Base-by-base conservation (phyloP, 352 stramenopile genomes). In the Phytophthora macrochlamydospora region DNA sequence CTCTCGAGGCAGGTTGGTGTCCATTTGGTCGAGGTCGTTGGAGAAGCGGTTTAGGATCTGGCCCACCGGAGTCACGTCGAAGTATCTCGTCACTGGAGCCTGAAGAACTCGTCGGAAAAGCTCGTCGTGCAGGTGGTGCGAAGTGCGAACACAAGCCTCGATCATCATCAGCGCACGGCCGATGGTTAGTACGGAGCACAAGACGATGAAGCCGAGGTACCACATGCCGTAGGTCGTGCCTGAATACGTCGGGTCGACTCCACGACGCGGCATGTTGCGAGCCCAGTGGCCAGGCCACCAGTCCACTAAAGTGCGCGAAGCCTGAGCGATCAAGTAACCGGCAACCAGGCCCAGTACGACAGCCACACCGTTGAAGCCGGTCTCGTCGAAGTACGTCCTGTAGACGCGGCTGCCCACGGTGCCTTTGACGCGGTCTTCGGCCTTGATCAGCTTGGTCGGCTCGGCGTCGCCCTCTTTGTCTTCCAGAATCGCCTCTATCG, bases 11-110 rank as follows among this genome's bases (percentile, higher is more conserved):
- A 78, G n/a, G 37, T 74, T 70, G 40, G 69, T 49, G 43, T 85
- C 73, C 31, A 83, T 57, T 52, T 83, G 75, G 46, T 86, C 75
- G n/a, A 83, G 40, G 24, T 86, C 78, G 38, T 70, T 79, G 31
- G 72, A 79, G 59, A 86, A 86, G 4, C 78, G 66, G 50, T 86
- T 86, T 31, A 86, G 66, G 29, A 86, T 82, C 5, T 71, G 72
- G 5, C 78, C 78, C 2, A 88, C 58, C 0, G 79, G 79, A 0
- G 76, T 88, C 24, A 83, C 51, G 57, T 88, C 76, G 44, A 85
- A 88, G 67, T 81, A 85, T 11, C 51, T 56, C 37, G 74, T 83
- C 40, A 88, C 70, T 0, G 73, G 76, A 3, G 79, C 79, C n/a
- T 46, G 35, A 1, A 88, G 51, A 29, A 85, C 75, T 11, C 67